Base-by-base conservation (phyloP, 306 rosid species). In the Trifolium dubium region DNA sequence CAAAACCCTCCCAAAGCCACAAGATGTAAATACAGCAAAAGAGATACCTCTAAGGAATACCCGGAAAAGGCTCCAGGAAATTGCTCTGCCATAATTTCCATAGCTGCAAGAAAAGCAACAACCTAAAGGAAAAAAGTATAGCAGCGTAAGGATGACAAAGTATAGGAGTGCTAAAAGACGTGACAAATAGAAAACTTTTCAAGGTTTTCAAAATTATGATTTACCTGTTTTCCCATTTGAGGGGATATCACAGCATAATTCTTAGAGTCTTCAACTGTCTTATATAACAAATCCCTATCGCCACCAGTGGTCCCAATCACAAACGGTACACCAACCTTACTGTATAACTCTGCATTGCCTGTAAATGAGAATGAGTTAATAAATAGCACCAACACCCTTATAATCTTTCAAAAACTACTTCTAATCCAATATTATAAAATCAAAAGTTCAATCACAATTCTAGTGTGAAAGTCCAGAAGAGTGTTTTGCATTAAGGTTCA, bases 231-330 rank as follows among this genome's bases (percentile, higher is more conserved):
- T 65, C 97, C 98, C 98, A 94, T 94, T 79, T 94, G 97, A 10
- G 97, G 97, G 67, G 97, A 94, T 73, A 94, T 89, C 65, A 94
- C 97, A 39, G 97, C 96, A 69, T 94, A 88, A 79, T 70, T 77
- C 35, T 86, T 84, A 6, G 96, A 75, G 72, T 86, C 95, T 82
- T 87, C 60, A 65, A 92, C 96, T n/a, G 86, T 92, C 84, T 88
- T 88, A 74, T 79, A 65, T 77, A 94, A 64, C 31, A 59, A 78
- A 49, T 86, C 92, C 75, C 97, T 88, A 71, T 94, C 96, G 47
- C 96, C 96, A 34, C 99, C 96, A 2, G 99, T 94, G 65, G 98
- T 94, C 69, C 98, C 96, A 89, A 94, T 94, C 87, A 94, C 99
- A 54, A 92, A 92, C 68, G 97, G 98, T 50, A 92, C 96, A 49